Conservation (phyloP, 495 filamentous ascomycete species). For the Penicillium subrubescens region DNA sequence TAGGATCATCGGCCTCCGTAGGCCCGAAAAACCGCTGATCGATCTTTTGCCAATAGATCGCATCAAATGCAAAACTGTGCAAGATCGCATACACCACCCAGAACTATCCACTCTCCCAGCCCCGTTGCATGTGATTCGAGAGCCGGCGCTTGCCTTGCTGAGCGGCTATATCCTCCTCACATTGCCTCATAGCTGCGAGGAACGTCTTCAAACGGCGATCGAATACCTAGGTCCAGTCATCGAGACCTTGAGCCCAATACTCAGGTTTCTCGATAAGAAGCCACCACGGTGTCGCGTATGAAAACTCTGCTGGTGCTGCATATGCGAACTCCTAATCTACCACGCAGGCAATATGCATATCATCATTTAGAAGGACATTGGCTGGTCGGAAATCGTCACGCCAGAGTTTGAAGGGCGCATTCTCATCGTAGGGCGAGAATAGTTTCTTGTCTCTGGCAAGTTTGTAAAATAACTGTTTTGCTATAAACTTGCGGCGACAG, state of each 20-base stretch:
- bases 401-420: conserved; percentile 29
- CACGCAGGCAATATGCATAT: conserved; percentile 18
- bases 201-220: no score
- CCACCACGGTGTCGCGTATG: conserved; percentile 37
- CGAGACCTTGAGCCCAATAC: no score
- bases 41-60: conserved; percentile 27
- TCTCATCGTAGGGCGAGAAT: not conserved
- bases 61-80: conserved; percentile 26
- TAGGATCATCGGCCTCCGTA: conserved; percentile 1
- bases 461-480: conserved; percentile 41
- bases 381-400: conserved; percentile 29
- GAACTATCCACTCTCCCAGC: conserved; percentile 30
- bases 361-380: conserved; percentile 28
- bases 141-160: conserved; percentile 2
- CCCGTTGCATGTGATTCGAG: conserved; percentile 24
- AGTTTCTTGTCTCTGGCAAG: conserved; percentile 33
- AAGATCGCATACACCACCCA: conserved; percentile 27
- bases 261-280: no score
- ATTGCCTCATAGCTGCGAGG: no score
- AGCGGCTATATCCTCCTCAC: not conserved
- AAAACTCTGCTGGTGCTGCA: conserved; percentile 37
- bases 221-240: no score
- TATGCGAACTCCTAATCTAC: conserved; percentile 49
- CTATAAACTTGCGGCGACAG: conserved; percentile 44
- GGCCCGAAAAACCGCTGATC: conserved; percentile 26